Evolutionary conservation across 805 yeast species (phyloP).

Genomic region (Maudiozyma pseudohumilis): DNA sequence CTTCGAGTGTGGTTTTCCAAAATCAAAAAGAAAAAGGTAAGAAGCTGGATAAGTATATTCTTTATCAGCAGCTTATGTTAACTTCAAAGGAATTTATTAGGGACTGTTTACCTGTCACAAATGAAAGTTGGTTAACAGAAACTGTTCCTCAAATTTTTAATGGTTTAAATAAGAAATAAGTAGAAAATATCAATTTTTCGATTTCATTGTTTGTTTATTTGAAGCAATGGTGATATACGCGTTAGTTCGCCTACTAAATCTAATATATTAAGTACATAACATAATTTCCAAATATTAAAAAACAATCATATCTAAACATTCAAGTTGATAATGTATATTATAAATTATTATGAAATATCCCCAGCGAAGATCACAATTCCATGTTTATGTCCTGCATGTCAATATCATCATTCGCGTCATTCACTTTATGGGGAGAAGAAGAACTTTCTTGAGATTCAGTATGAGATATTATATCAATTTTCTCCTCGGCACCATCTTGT

Average conservation of each 20-base stretch:
- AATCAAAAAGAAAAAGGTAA: conserved; percentile 31
- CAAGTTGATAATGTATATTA: too few species aligned
- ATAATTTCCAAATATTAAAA: background rate
- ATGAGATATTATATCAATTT: background rate
- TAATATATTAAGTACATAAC: background rate
- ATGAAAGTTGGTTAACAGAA: conserved; percentile 63
- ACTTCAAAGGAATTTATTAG: conserved; percentile 88
- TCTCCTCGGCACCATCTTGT: background rate
- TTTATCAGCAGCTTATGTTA: conserved; percentile 75
- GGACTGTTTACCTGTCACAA: conserved; percentile 58
- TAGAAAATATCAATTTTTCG: background rate
- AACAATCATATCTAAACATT: background rate
- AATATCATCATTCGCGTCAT: conserved; percentile 11
- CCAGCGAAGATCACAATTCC: background rate
- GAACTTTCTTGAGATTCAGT: background rate
- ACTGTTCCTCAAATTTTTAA: conserved; percentile 55
- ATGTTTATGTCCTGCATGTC: background rate
- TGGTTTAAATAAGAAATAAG: conserved; percentile 1
- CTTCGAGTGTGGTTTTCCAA: conserved; percentile 60
- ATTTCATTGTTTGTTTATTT: background rate
- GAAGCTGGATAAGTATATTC: conserved; percentile 64
- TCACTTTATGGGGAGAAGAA: background rate
- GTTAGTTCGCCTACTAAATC: background rate
- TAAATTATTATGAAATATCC: background rate
- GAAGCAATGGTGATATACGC: background rate